Evolutionary conservation across 2,329 filamentous ascomycete genomes (phyloP).

Genomic region (Neoarthrinium moseri): DNA sequence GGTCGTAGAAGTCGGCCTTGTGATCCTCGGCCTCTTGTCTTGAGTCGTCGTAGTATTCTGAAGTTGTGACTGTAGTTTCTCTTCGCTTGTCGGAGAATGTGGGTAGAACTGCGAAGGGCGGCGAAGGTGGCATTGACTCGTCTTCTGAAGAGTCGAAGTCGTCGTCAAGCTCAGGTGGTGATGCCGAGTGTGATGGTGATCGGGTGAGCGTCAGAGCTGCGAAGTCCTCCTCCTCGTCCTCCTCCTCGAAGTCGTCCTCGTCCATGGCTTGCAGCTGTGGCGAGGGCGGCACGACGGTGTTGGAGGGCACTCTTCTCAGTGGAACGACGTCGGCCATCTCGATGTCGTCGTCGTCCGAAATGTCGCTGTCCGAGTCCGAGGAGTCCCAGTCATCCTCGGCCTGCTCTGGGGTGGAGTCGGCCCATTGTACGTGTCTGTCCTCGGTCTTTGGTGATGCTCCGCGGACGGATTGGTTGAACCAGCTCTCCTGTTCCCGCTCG

Average conservation of each 20-base stretch:
- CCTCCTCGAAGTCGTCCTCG: slow-evolving; percentile 37
- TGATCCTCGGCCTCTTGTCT: slow-evolving; percentile 34
- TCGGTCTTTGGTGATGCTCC: slow-evolving; percentile 61
- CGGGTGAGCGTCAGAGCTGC: slow-evolving; percentile 66
- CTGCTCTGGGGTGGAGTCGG: slow-evolving; percentile 74
- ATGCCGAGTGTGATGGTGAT: slow-evolving; percentile 63
- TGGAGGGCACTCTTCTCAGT: slow-evolving; percentile 44
- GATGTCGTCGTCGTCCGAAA: slow-evolving; percentile 50
- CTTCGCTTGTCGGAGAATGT: slow-evolving; percentile 60
- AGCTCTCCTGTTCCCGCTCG: slow-evolving; percentile 91
- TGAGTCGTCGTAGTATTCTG: slow-evolving; percentile 26
- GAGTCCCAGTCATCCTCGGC: slow-evolving; percentile 68
- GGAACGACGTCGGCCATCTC: slow-evolving; percentile 50
- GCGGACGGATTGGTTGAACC: slow-evolving; percentile 95
- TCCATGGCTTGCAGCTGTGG: slow-evolving; percentile 34
- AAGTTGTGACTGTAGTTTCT: slow-evolving; percentile 32
- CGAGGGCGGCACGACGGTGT: slow-evolving; percentile 25
- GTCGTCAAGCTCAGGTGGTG: slow-evolving; percentile 68
- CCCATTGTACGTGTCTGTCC: slow-evolving; percentile 82
- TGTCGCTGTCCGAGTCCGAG: slow-evolving; percentile 59
- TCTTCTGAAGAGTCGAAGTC: slow-evolving; percentile 73
- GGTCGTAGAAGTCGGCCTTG: slow-evolving; percentile 44
- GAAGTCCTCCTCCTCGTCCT: slow-evolving; percentile 54
- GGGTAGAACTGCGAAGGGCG: slow-evolving; percentile 55
- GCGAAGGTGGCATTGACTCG: slow-evolving; percentile 71